These are phyloP conservation scores for Solanum rostratum DNA, from an alignment of 257 asterid species.

Conservation along the genomic window DNA sequence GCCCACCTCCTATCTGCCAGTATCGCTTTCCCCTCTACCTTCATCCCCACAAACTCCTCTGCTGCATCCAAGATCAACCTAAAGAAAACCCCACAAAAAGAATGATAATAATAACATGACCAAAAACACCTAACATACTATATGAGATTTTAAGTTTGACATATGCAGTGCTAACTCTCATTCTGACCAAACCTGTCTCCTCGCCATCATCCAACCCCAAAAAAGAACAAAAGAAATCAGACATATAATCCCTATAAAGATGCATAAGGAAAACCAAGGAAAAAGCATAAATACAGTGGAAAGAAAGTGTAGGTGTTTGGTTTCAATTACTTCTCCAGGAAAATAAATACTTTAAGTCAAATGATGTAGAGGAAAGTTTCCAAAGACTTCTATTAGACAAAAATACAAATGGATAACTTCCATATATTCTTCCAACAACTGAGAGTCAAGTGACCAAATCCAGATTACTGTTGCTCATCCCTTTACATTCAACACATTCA, in stretches of 20 bases:
- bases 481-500: neutral
- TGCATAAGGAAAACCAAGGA: neutral
- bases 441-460: neutral
- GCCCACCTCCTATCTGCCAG: slow-evolving; percentile 18
- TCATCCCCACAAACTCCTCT: slow-evolving; percentile 18
- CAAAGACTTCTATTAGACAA: neutral
- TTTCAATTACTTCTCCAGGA: neutral
- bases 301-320: neutral
- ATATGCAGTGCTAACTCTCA: neutral
- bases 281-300: neutral
- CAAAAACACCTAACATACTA: neutral
- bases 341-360: neutral
- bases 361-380: neutral
- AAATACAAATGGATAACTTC: neutral
- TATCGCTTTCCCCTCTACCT: slow-evolving; percentile 1
- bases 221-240: too few species aligned
- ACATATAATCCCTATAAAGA: neutral
- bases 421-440: neutral
- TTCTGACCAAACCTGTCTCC: neutral
- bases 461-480: neutral
- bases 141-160: neutral
- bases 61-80: slow-evolving; percentile 18
- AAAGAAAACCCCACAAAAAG: neutral
- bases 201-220: neutral
- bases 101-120: neutral